Conservation (phyloP, 768 basidiomycete genomes). For the Boletellus sp. region DNA sequence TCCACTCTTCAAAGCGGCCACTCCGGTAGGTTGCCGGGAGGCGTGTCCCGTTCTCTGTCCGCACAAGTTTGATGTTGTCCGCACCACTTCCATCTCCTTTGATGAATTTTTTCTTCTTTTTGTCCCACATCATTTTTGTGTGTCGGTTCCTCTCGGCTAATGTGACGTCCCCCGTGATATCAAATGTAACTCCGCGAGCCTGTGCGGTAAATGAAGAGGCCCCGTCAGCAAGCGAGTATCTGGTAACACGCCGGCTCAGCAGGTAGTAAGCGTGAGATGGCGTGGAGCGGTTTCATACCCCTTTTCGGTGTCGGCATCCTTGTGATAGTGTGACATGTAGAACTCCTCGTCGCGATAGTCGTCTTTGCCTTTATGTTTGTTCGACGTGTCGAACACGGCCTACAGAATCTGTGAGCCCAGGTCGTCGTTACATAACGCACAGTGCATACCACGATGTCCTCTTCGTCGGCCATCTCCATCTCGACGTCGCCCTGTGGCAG, state of each 20-base stretch:
- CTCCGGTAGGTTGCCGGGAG: slow-evolving; percentile 90
- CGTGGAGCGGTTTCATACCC: slow-evolving; percentile 54
- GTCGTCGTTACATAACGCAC: background rate
- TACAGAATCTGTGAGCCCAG: slow-evolving; percentile 26
- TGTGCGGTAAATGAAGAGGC: slow-evolving; percentile 83
- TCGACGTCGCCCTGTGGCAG: slow-evolving; percentile 26
- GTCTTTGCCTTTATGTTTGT: slow-evolving; percentile 40
- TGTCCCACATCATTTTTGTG: slow-evolving; percentile 77
- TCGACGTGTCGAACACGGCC: slow-evolving; percentile 63
- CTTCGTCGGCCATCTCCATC: slow-evolving; percentile 75
- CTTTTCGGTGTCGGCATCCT: slow-evolving; percentile 82
- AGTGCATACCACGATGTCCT: slow-evolving; percentile 60
- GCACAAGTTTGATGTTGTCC: slow-evolving; percentile 92
- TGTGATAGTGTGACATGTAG: slow-evolving; percentile 91
- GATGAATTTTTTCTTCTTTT: slow-evolving; percentile 93
- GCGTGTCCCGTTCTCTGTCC: slow-evolving; percentile 86
- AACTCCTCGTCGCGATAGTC: slow-evolving; percentile 77
- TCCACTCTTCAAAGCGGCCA: slow-evolving; percentile 96
- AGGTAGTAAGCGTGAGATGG: background rate
- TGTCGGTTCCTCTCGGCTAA: slow-evolving; percentile 58
- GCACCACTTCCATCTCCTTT: slow-evolving; percentile 81
- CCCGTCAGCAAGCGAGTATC: slow-evolving; percentile 87
- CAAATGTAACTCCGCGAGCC: slow-evolving; percentile 75
- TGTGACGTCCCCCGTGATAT: slow-evolving; percentile 71
- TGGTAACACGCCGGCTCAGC: slow-evolving; percentile 27